A percentile compares a stretch with the other conserved stretches of the same genome.
These are phyloP conservation scores for Vachellia pachyceras DNA, from an alignment of 306 rosid genomes.

Conservation along the genomic window DNA sequence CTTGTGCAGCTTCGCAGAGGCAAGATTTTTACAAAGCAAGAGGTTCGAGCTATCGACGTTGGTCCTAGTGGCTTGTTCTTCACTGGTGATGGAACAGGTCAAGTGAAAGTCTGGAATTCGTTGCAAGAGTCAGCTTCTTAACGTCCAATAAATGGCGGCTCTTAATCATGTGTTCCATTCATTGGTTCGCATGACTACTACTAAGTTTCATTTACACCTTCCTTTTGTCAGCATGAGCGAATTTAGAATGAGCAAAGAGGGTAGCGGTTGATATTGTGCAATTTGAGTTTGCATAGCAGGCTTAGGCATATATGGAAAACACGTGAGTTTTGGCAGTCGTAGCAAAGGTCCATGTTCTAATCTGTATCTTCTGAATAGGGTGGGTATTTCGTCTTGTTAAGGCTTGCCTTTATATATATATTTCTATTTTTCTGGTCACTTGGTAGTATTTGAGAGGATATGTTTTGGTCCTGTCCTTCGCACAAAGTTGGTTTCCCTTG, in stretches of 20 bases:
- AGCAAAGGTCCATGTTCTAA: not conserved
- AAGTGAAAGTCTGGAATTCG: constrained; percentile 92
- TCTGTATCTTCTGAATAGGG: not conserved
- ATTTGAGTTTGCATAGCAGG: constrained; percentile 39
- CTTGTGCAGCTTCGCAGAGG: constrained; percentile 80
- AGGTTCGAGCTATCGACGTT: constrained; percentile 74
- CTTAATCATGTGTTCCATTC: constrained; percentile 1
- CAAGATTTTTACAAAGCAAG: constrained; percentile 73
- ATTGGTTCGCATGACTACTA: constrained; percentile 7
- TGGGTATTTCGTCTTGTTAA: not conserved
- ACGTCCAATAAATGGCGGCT: constrained; percentile 37
- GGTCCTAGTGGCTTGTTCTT: constrained; percentile 91
- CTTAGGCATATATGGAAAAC: constrained; percentile 29
- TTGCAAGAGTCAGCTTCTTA: constrained; percentile 46
- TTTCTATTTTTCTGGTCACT: not conserved
- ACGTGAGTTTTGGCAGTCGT: constrained; percentile 28
- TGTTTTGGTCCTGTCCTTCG: not conserved
- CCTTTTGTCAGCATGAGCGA: constrained; percentile 42
- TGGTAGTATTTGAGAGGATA: not conserved
- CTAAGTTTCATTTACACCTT: constrained; percentile 25
- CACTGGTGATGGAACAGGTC: constrained; percentile 93
- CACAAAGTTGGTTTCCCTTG: not conserved
- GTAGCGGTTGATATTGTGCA: constrained; percentile 6
- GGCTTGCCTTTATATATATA: not conserved
- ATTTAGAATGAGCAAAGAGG: constrained; percentile 24